phyloP scores from a whole-genome alignment of 1,139 yeast genomes.

The Trichomonascaceae sp. region DNA sequence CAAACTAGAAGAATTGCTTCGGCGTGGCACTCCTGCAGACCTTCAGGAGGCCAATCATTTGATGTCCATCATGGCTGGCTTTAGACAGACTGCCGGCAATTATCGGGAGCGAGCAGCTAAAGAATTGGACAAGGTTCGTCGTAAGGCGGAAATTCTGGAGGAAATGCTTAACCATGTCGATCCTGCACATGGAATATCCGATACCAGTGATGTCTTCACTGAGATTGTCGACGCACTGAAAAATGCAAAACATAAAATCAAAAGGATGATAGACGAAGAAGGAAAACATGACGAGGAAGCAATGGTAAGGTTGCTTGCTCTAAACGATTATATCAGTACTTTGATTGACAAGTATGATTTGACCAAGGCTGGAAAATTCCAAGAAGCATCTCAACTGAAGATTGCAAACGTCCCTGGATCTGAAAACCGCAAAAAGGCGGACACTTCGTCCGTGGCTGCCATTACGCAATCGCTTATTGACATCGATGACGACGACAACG shows the following conservation, averaged over 20 bases:
- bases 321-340: slow-evolving; percentile 73
- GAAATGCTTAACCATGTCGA: slow-evolving; percentile 72
- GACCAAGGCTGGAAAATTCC: slow-evolving; percentile 58
- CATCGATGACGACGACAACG: slow-evolving; percentile 56
- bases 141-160: slow-evolving; percentile 84
- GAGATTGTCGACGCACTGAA: slow-evolving; percentile 78
- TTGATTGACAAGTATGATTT: slow-evolving; percentile 62
- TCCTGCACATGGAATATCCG: slow-evolving; percentile 44
- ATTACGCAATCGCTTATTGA: slow-evolving; percentile 59
- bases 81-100: slow-evolving; percentile 63
- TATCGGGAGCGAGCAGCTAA: slow-evolving; percentile 75
- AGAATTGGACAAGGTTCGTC: slow-evolving; percentile 75
- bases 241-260: slow-evolving; percentile 81
- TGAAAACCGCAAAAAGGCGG: slow-evolving; percentile 34
- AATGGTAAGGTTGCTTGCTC: slow-evolving; percentile 55
- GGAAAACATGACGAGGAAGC: slow-evolving; percentile 49
- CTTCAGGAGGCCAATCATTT: slow-evolving; percentile 91
- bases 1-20: slow-evolving; percentile 86
- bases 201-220: slow-evolving; percentile 47
- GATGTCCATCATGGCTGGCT: slow-evolving; percentile 98
- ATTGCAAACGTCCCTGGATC: slow-evolving; percentile 30
- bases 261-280: slow-evolving; percentile 71
- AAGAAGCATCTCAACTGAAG: slow-evolving; percentile 54
- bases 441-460: slow-evolving; percentile 27
- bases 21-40: slow-evolving; percentile 95